Evolutionary conservation across 2,329 filamentous ascomycete species (phyloP), one percentile per base, ranked within the genome.

Genomic region (Ceratocystis cacaofunesta): DNA sequence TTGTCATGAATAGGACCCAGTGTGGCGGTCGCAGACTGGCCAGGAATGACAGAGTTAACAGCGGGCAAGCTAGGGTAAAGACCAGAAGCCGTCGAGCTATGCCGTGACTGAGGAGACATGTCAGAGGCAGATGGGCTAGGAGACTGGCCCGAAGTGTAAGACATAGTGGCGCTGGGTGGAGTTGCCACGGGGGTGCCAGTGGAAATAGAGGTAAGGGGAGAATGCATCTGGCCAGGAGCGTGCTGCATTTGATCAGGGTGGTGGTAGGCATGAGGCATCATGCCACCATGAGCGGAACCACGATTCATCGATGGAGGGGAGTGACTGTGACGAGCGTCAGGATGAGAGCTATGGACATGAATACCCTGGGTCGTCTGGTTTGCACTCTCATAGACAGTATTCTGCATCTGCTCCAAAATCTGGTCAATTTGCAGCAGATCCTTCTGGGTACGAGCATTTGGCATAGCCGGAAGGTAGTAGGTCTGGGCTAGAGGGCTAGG

Each of bases 361-460:
- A 95, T 83, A 66, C 89, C 88, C 55, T 88, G 87, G 1, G 90
- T 89, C 41, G 90, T 87, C 62, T 91, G 87, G 71, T 86, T 89
- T 65, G 91, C 86, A 74, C 87, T 95, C 77, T 97, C 94, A 73
- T 97, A 97, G 61, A 97, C 90, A 58, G 92, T 96, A 69, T 88
- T 86, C 76, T 96, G 92, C 81, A 97, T 92, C 76, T 96, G 90
- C 76, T 96, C 91, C 65, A 99, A 83, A 74, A 97, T 89, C 72
- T 91, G 88, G 74, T 97, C 94, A 72, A 97, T 92, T 74, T 95
- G 91, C 74, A 95, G 79, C 55, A 99, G 80, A 74, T 99, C 94
- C 74, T 85, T 91, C 82, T 97, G 96, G 61, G 92, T 96, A 72
- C 92, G 86, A 65, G 95, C 82, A 71, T 91, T 95, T 61, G 86